Evolutionary conservation across 2,329 filamentous ascomycete genomes (phyloP), one percentile per base, ranked within the genome.

Genomic region (Calonectria hongkongensis): DNA sequence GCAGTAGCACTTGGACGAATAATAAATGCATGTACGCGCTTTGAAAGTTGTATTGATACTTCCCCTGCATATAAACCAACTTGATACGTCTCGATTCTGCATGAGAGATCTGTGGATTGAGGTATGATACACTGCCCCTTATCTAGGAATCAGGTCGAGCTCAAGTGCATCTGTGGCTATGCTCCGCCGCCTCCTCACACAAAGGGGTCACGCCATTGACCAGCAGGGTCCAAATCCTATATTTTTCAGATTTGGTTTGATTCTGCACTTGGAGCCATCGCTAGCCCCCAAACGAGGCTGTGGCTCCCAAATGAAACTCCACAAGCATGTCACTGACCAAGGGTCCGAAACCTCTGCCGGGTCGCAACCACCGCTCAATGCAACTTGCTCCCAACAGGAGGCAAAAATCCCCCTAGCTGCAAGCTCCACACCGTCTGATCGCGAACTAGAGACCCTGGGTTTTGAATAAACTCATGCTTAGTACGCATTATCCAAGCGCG

Each of bases 301-400:
- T 60, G 54, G 33, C 54, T 33, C 39, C 33, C 25, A 41, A 58
- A 60, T 60, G 54, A 60, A 58, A 60, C 54, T 9, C 33, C 33
- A n/a, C 54, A 39, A 16, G 54, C 54, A 41, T 60, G 54, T 60
- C 54, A 41, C 54, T 60, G 33, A 36, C 54, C 54, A 41, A 60
- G 54, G 54, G 54, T 60, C 54, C 54, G 54, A 60, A 60, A 60
- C 54, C 21, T 18, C 36, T 41, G 54, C 13, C 30, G 54, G 30
- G 54, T 60, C 21, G 36, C 54, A 60, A 25, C 36, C 54, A 43
- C 54, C 21, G 36, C 18, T 21, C 33, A 16, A 13, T 58, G 54
- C 15, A 41, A 41, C 36, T 60, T 13, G 18, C 33, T 27, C 54
- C 54, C 36, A 36, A 13, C 33, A 25, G 39, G 54, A 41, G 33